Base-by-base conservation (phyloP, 164 flowering plant species). In the Chimonanthus praecox region DNA sequence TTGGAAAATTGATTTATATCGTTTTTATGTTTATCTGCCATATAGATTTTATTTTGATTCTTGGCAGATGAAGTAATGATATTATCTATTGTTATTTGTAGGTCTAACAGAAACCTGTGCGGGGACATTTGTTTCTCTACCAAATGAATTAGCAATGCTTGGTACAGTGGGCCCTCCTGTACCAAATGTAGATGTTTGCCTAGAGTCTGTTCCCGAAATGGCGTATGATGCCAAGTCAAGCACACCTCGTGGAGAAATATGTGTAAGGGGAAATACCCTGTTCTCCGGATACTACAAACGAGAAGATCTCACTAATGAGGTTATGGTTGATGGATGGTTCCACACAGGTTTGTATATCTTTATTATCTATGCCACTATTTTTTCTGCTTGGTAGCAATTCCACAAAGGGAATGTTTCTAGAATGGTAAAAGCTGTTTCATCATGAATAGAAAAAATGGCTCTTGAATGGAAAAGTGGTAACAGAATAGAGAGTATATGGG, bases 141-240 rank as follows among this genome's bases (percentile, higher is more conserved):
- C 98, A 69, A 82, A 96, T 82, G 91, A 92, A 75, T 46, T 82
- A 47, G 50, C 83, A 62, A 92, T 92, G 99, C 85, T 92, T 75
- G 99, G 97, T 51, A 92, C 98, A 6, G 99, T 96, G 48, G 99
- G 99, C 5, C 98, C 97, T 61, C 99, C 99, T 2, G 82, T 90
- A 43, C 97, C 98, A 72, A 86, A 89, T 78, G 91, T 96, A 45
- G 99, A 96, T 73, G 86, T 87, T 18, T 80, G 97, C 82, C 82
- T 96, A 20, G 98, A 92, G 81, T 96, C 98, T 74, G 97, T 96
- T 75, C 98, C 98, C 60, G 99, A 96, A 71, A 96, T 96, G 99
- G 89, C 82, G n/a, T 96, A 96, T 76, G 96, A 96, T 83, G 98
- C 99, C 15, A 90, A 87, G 73, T 74, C 96, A 58, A 84, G 74